Evolutionary conservation across 495 filamentous ascomycete genomes (phyloP), one percentile per base, ranked within the genome.

Genomic region (Lindgomyces ingoldianus): DNA sequence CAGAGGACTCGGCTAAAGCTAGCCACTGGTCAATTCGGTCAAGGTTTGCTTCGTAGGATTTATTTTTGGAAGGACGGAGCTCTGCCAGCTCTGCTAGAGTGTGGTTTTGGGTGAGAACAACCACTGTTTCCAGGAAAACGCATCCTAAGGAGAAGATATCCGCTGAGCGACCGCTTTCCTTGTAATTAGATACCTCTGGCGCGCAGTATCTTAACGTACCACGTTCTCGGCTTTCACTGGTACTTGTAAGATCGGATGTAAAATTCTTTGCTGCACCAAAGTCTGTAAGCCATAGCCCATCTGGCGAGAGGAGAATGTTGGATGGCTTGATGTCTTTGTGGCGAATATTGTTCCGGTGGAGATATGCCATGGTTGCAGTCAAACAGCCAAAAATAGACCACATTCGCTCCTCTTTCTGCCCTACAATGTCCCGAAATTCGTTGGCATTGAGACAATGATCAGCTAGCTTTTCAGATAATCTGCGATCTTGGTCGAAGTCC

Each of bases 321-420:
- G 57, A 50, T 9, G 57, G 57, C 24, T 60, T 60, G 16, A 60
- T 42, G 25, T 60, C 57, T 45, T 60, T 60, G 47, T 60, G 57
- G 10, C 60, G 30, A 14, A 62, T 57, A 14, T 49, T 30, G 41
- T 62, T 26, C 10, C 16, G 10, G 42, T 62, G 60, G 18, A 62
- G 44, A 33, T 62, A 54, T 9, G 12, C 49, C 29, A 62, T 44
- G 10, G 48, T 49, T 1, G 24, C 44, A 10, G 51, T 21, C 6
- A 60, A 26, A 26, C 57, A 60, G 8, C 57, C 57, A 26, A 60
- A 29, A 24, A 4, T 60, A 25, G 45, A 18, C 14, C 2, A 22
- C 4, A 60, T 18, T 22, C 19, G 14, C 19, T n/a, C 24, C 21
- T 3, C 57, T 45, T 16, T 6, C 0, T 26, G 4, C 16, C 18